Base-by-base conservation (phyloP, 768 basidiomycete genomes). In the Auricularia auricula-judae region DNA sequence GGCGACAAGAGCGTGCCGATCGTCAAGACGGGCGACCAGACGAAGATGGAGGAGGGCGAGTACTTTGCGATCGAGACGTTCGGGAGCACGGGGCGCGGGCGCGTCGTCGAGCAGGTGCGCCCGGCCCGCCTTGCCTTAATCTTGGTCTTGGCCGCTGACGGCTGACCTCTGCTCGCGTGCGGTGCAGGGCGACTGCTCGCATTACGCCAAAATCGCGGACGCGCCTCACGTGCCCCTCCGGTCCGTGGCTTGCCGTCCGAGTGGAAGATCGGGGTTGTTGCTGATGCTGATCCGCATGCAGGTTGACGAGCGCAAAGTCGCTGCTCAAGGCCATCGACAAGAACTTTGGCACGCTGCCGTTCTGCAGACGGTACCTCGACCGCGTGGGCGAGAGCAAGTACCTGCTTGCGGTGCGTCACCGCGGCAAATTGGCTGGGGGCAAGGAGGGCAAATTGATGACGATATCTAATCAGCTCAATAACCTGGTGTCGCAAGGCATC, bases 21-120 rank as follows among this genome's bases (percentile, higher is more conserved):
- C 56, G 91, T 97, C 56, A 91, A 89, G 73, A 93, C 89, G 64
- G 83, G 87, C 36, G 94, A 97, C 72, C 85, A 88, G 66, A 92
- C 89, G 14, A 96, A 92, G 77, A 99, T 99, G 97, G 97, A 98
- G 72, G 97, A 99, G 76, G 97, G 95, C 47, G 97, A 98, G 71
- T 98, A 98, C 72, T 99, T 92, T 73, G 97, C 97, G 8, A 96
- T 99, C 64, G 97, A 99, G 75, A 99, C 97, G 1, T 99, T 99
- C 74, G 97, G 97, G 11, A 91, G 90, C n/a, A 98, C 96, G 0
- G 96, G 97, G 16, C 81, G 88, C 51, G 97, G 95, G 7, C 81
- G 85, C 33, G 91, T 97, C 23, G 81, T 91, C 16, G 96, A 98
- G 71, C 82, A 81, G 66, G 92, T 91, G 69, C 70, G 78, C 8